These are phyloP conservation scores for Erucastrum elatum DNA, from an alignment of 345 rosid species.

Conservation along the genomic window DNA sequence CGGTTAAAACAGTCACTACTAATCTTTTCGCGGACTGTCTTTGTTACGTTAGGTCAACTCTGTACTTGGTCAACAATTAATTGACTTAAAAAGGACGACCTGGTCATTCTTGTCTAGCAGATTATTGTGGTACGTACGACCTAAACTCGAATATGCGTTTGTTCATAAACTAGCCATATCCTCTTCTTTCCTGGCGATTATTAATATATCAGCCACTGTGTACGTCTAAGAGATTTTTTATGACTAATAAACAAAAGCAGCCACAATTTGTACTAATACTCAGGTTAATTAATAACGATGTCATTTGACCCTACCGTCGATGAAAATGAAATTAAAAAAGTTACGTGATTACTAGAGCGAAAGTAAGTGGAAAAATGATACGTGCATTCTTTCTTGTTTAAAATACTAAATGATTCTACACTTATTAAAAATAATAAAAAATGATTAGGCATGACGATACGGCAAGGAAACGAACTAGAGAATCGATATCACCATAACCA, in stretches of 20 bases:
- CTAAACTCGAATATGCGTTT: neutral
- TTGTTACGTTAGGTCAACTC: neutral
- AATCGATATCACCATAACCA: slow-evolving; percentile 19
- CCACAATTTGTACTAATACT: too few relatives aligned
- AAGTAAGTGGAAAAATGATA: neutral
- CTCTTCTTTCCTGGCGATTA: neutral
- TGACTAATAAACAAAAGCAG: too few relatives aligned
- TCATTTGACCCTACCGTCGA: too few relatives aligned
- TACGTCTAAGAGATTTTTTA: too few relatives aligned
- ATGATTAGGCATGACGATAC: slow-evolving; percentile 10
- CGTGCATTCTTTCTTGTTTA: neutral
- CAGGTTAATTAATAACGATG: too few relatives aligned
- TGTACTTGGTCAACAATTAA: neutral
- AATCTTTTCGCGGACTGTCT: neutral
- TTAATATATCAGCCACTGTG: neutral
- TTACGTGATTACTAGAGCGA: neutral
- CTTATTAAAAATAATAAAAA: neutral
- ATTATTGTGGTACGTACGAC: too few relatives aligned
- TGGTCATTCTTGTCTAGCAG: too few relatives aligned
- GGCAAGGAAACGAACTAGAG: neutral
- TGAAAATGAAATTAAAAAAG: too few relatives aligned
- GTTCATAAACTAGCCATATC: neutral
- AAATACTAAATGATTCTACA: neutral
- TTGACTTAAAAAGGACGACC: neutral
- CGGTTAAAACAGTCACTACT: neutral